A percentile compares a stretch with the other conserved stretches of the same genome.
phyloP scores from a whole-genome alignment of 2,329 filamentous ascomycete species.

The Fusarium agapanthi region DNA sequence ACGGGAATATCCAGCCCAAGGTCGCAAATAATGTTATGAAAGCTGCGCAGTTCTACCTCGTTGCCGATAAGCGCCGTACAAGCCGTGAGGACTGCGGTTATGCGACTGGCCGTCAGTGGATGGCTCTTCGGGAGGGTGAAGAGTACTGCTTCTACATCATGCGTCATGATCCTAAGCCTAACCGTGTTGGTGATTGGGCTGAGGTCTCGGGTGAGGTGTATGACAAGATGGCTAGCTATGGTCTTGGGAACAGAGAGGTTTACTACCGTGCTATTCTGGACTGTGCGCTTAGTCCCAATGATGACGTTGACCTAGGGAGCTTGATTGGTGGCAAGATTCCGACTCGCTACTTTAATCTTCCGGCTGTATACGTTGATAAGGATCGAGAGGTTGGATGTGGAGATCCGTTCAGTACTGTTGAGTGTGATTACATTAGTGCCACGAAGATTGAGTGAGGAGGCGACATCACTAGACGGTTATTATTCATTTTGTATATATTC shows the following conservation, averaged over 20 bases:
- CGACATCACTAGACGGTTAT: too few species aligned
- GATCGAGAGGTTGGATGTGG: slow-evolving; percentile 8
- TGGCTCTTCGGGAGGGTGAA: slow-evolving; percentile 8
- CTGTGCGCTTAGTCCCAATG: not conserved
- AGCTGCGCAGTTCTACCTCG: slow-evolving; percentile 13
- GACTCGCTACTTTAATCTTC: slow-evolving; percentile 20
- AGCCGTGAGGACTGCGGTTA: slow-evolving; percentile 18
- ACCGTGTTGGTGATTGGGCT: not conserved
- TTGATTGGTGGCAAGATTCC: slow-evolving; percentile 8
- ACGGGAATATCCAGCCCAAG: slow-evolving; percentile 22
- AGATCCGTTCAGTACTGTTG: not conserved
- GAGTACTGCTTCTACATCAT: slow-evolving; percentile 33
- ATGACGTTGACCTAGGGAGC: not conserved
- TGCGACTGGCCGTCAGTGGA: slow-evolving; percentile 23
- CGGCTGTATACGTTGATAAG: slow-evolving; percentile 12
- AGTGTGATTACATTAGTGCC: slow-evolving; percentile 1
- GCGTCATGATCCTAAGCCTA: not conserved
- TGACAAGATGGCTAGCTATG: slow-evolving; percentile 25
- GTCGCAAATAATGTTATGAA: slow-evolving; percentile 35
- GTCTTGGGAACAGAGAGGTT: slow-evolving; percentile 5
- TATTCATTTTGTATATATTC: not conserved
- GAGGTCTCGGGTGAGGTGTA: slow-evolving; percentile 14
- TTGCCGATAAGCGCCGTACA: slow-evolving; percentile 12
- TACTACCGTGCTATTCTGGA: slow-evolving; percentile 21
- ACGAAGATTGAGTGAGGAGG: accelerated